Base-by-base conservation (phyloP, 805 yeast species). In the Blastobotrys americana region DNA sequence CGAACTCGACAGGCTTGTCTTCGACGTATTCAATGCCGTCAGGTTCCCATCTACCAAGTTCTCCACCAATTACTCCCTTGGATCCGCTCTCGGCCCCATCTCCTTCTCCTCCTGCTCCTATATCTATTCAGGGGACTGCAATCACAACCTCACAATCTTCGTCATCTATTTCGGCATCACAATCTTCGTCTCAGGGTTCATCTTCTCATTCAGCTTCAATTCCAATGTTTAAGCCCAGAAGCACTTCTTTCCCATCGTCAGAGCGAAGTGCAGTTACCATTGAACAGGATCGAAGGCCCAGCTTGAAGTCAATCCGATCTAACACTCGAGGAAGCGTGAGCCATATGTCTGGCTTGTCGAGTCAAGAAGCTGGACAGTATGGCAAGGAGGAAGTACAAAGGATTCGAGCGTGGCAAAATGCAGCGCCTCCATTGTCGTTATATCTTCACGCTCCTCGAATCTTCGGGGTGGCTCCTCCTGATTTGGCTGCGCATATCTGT, bases 391-490 rank as follows among this genome's bases (percentile, higher is more conserved):
- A 38, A 8, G 9, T 4, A 9, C 22, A 39, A 16, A 3, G 36
- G 16, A 13, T 15, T 5, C 42, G 22, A n/a, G 38, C 15, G 23
- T 25, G 31, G 31, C 34, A 41, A 17, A 33, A 19, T 15, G 49
- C 49, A 4, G 46, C 45, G 15, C 50, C 51, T 10, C 53, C 52
- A 2, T 43, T 51, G n/a, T 39, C 53, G 2, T 42, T 37, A 28
- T 53, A 44, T 33, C 34, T 46, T 28, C 55, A 54, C 36, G 47
- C 45, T n/a, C 58, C 57, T 3, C 39, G 41, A 17, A 48, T 55
- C 31, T 54, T 43, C 44, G 59, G 59, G 39, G 34, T 25, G 3
- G 43, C 44, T 27, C 58, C 59, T 2, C 59, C 58, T 13, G 44
- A 49, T 18, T 34, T 55, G 13, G 28, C 46, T 15, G 59, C 56